Evolutionary conservation across 148 eudicot genomes (phyloP), one percentile per base, ranked within the genome.

Genomic region (Cornus florida): DNA sequence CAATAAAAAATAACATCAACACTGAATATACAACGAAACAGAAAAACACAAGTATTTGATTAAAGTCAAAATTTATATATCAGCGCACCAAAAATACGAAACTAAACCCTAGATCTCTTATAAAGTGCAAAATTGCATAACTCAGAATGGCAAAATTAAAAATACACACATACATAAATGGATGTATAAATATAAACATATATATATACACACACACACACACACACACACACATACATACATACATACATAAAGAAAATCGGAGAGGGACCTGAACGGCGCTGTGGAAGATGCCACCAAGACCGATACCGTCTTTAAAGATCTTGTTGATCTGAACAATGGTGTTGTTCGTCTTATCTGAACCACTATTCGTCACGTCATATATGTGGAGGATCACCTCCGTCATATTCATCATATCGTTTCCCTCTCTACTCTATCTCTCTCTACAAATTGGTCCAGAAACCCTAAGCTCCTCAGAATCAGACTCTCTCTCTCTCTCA

Each of bases 281-380:
- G 84, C 98, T 93, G 72, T 93, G 98, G 76, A 93, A 93, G 76
- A 93, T 93, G 39, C 98, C 98, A 64, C 98, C 98, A 70, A 93
- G 81, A 3, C 98, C 98, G 74, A 93, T 93, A 31, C 95, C 91
- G 83, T 93, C 98, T 79, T 93, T 93, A 78, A 93, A 93, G 91
- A 93, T 84, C 94, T 90, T 92, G 82, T 93, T 93, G 86, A 93
- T 92, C 80, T 93, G 91, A 79, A 88, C 79, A 84, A 93, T 91
- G 6, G 97, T 93, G 72, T 83, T 91, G 89, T 93, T 91, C 24
- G 97, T 93, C 81, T 93, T 91, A 53, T 93, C 97, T 0, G 95
- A 91, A 7, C 84, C 97, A 67, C 95, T 93, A 68, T 91, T 93
- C 1, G 97, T 93, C 50, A 93, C 95, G 78, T 93, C 97, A 74